A percentile compares a stretch with the other conserved stretches of the same genome.
phyloP scores from a whole-genome alignment of 2,329 filamentous ascomycete species.

The Coniella vitis region DNA sequence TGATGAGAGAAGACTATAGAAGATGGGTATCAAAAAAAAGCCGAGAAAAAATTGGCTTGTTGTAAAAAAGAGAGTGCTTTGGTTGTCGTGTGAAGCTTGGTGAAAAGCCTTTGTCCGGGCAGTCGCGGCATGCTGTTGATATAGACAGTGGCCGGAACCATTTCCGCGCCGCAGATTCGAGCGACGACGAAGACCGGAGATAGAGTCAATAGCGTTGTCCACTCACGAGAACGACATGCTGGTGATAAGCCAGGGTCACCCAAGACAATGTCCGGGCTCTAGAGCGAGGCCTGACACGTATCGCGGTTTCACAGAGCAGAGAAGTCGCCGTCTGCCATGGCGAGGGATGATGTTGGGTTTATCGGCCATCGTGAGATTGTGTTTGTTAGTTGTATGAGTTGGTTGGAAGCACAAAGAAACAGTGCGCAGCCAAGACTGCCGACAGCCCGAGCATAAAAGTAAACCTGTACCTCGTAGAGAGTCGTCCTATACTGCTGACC shows the following conservation, averaged over 20 bases:
- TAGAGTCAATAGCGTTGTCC: conserved; percentile 4
- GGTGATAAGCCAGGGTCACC: conserved; percentile 13
- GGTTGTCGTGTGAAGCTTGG: conserved; percentile 3
- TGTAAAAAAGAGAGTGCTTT: neutral
- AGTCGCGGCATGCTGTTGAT: conserved; percentile 7
- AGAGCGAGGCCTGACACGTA: neutral
- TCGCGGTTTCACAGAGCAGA: neutral
- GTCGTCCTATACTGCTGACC: conserved; percentile 1
- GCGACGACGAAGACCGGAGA: conserved; percentile 18
- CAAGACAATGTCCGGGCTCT: neutral
- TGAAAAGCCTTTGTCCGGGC: conserved; percentile 1
- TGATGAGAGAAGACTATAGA: neutral
- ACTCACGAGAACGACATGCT: conserved; percentile 6
- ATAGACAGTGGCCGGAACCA: conserved; percentile 29
- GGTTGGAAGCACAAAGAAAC: too few species aligned
- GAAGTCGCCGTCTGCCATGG: conserved; percentile 1
- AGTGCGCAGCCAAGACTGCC: too few species aligned
- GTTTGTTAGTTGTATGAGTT: neutral
- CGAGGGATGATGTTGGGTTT: neutral
- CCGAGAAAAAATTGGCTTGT: neutral
- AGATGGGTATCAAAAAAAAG: conserved; percentile 10
- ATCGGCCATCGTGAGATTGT: conserved; percentile 3
- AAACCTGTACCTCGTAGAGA: too few species aligned
- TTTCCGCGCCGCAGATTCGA: conserved; percentile 23
- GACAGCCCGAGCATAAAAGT: neutral